Conservation (phyloP, 305 asterid species). For the Solanum hybrid region DNA sequence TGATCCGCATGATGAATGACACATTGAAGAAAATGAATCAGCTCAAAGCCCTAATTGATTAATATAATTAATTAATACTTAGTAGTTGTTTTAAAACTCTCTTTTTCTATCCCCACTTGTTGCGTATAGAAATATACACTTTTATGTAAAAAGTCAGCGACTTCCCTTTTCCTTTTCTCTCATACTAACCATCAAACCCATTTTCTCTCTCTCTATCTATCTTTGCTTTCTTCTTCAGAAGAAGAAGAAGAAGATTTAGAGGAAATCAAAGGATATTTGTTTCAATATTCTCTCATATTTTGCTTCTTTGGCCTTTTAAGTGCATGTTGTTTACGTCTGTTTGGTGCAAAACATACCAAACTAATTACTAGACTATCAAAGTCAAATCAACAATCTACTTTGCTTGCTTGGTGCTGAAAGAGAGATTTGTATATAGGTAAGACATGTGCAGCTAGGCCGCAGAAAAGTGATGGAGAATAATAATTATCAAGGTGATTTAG, state of each 20-base stretch:
- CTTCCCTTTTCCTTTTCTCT: slow-evolving; percentile 4
- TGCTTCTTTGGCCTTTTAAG: slow-evolving; percentile 9
- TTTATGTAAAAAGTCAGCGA: slow-evolving; percentile 63
- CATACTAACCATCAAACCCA: neutral
- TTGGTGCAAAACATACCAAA: slow-evolving; percentile 14
- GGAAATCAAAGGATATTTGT: neutral
- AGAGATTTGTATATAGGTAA: neutral
- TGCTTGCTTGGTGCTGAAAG: neutral
- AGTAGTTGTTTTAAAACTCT: neutral
- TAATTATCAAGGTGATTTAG: slow-evolving; percentile 69
- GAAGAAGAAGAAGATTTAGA: neutral
- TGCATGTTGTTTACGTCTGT: slow-evolving; percentile 31
- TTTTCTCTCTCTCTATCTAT: neutral
- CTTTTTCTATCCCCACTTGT: slow-evolving; percentile 23
- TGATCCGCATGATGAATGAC: slow-evolving; percentile 27
- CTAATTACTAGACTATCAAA: neutral
- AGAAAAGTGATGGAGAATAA: slow-evolving; percentile 42
- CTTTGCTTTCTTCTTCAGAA: neutral
- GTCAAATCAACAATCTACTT: slow-evolving; percentile 16
- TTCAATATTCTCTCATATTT: neutral
- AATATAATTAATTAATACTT: neutral
- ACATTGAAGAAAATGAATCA: slow-evolving; percentile 8
- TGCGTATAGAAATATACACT: slow-evolving; percentile 41
- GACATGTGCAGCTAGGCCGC: slow-evolving; percentile 34
- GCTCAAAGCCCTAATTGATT: slow-evolving; percentile 21